These are phyloP conservation scores for Aspergillus sparsus DNA, from an alignment of 495 filamentous ascomycete species.

Conservation along the genomic window DNA sequence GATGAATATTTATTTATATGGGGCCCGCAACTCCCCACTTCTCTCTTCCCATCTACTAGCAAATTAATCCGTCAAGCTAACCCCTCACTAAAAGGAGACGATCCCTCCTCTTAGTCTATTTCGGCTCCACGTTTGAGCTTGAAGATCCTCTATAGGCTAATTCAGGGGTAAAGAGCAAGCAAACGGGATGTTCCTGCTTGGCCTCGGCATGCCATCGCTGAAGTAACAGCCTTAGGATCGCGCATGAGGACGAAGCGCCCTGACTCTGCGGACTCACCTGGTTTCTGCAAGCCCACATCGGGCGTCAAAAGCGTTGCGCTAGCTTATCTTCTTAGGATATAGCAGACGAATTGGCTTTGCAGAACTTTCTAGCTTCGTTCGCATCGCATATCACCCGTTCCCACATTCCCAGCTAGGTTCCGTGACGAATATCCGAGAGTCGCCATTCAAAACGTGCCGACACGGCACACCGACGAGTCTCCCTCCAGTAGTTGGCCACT, in stretches of 20 bases:
- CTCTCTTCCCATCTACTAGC: background rate
- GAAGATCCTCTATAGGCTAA: conserved; percentile 1
- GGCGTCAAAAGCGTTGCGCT: too few species aligned
- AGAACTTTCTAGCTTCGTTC: too few species aligned
- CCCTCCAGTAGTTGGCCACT: too few species aligned
- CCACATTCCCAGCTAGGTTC: too few species aligned
- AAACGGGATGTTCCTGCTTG: background rate
- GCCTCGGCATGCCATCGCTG: background rate
- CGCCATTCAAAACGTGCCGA: too few species aligned
- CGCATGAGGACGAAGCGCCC: background rate
- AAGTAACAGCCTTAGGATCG: background rate
- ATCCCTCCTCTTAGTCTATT: conserved; percentile 1
- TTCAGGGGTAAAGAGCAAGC: background rate
- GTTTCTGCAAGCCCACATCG: too few species aligned
- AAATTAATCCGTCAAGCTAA: conserved; percentile 4
- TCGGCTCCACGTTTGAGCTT: background rate
- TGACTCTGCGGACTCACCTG: too few species aligned
- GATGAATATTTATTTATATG: background rate
- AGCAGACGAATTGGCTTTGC: too few species aligned
- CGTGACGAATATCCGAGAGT: too few species aligned
- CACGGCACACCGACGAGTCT: too few species aligned
- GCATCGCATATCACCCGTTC: too few species aligned
- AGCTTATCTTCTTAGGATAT: too few species aligned
- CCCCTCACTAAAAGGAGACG: background rate
- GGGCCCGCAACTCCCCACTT: background rate